phyloP scores from a whole-genome alignment of 1,139 yeast species.

The Kazachstania sp. region DNA sequence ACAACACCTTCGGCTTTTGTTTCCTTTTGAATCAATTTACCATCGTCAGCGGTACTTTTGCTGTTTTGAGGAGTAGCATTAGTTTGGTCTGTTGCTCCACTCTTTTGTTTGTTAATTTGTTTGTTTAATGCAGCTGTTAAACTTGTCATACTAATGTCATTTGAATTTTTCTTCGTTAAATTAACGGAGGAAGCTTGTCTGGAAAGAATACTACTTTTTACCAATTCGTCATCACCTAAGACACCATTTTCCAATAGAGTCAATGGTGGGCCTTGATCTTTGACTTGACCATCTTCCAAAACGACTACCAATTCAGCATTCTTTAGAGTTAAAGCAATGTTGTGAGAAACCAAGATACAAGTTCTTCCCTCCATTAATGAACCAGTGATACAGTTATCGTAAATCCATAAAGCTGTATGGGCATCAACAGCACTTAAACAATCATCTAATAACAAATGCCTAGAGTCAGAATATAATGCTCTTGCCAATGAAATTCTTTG shows the following conservation, averaged over 20 bases:
- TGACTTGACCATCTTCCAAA: conserved; percentile 77
- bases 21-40: conserved; percentile 75
- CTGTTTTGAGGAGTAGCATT: conserved; percentile 18
- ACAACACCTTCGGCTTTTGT: conserved; percentile 79
- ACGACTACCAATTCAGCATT: conserved; percentile 72
- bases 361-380: conserved; percentile 80
- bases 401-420: conserved; percentile 88
- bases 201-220: conserved; percentile 55
- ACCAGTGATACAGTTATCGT: conserved; percentile 83
- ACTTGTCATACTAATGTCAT: conserved; percentile 12
- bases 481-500: conserved; percentile 94
- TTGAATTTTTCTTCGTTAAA: conserved; percentile 34
- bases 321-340: conserved; percentile 77
- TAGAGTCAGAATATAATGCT: conserved; percentile 81
- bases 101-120: conserved; percentile 26
- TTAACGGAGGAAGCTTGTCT: conserved; percentile 56
- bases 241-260: conserved; percentile 47
- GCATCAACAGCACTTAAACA: conserved; percentile 96
- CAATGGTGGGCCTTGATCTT: conserved; percentile 68
- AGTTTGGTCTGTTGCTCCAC: conserved; percentile 29
- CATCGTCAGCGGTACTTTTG: conserved; percentile 33
- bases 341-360: conserved; percentile 85
- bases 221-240: conserved; percentile 70
- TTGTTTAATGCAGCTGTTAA: conserved; percentile 5
- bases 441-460: conserved; percentile 79